Evolutionary conservation across 1,139 yeast genomes (phyloP), one percentile per base, ranked within the genome.

Genomic region (Lodderomyces theae): DNA sequence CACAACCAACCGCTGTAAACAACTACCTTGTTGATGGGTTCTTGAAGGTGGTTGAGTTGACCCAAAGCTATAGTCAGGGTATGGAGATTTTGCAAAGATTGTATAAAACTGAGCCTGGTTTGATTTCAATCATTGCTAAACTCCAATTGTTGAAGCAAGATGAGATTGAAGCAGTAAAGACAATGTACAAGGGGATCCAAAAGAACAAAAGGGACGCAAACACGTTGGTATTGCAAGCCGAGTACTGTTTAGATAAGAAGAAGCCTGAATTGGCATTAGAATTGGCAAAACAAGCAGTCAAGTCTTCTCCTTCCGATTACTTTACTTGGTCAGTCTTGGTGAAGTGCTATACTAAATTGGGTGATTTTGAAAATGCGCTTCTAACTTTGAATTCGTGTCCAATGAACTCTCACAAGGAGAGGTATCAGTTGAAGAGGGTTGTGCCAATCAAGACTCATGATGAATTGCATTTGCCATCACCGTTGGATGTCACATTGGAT

Each of bases 381-480:
- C 64, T 87, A 39, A 81, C 96, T 0, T 72, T 92, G 50, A 92
- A 92, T 58, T 86, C 96, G 5, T 84, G 96, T 57, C 97, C 97
- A 8, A 86, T 92, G 95, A 84, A 85, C 56, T 76, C 84, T 2
- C 76, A 80, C 48, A 79, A 79, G 51, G 85, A 82, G 34, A 76
- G 77, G 45, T 86, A 77, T 54, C 52, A 69, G 12, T 69, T 77
- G 46, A 66, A 63, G 42, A 71, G 95, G 64, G 64, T 75, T 12
- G 78, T 89, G 5, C 73, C 75, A n/a, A 80, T 86, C 32, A 81
- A 63, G 41, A 72, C 68, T 46, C 52, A 66, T 51, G 66, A 85
- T 34, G 79, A 80, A 45, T 73, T 85, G 28, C 84, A 80, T 44
- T 75, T 86, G 53, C 95, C 96, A 1, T 74, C 83, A 31, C 95